Percentiles rank a stretch among this genome's conserved stretches.
Evolutionary conservation across 148 eudicot species (phyloP).

Genomic region (Amaranthus palmeri): DNA sequence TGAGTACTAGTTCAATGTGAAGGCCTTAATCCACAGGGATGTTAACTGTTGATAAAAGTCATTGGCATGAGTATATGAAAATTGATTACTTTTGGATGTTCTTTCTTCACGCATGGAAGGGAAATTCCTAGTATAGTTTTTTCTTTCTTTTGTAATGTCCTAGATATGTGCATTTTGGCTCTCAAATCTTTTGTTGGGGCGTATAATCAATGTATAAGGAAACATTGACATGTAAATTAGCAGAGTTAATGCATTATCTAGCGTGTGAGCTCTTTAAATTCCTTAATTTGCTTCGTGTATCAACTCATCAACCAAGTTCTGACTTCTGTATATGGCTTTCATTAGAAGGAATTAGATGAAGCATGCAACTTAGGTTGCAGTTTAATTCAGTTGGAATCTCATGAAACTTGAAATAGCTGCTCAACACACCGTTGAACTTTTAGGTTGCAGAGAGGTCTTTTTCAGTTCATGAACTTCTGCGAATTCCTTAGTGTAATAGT

Average conservation of each 20-base stretch:
- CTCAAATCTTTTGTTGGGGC: background rate
- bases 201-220: background rate
- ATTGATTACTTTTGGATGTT: background rate
- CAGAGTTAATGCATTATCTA: background rate
- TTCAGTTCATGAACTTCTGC: background rate
- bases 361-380: background rate
- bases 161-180: background rate
- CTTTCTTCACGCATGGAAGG: background rate
- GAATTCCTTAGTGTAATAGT: background rate
- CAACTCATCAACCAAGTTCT: background rate
- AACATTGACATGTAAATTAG: background rate
- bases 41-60: no score
- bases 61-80: no score
- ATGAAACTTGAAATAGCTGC: background rate
- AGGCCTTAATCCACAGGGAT: no score
- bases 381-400: background rate
- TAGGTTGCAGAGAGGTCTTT: background rate
- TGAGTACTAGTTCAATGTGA: no score
- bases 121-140: background rate
- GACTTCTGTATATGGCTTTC: conserved; percentile 3
- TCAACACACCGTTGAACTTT: background rate
- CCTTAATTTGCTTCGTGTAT: background rate
- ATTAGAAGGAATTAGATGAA: background rate
- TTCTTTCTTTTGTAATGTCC: background rate
- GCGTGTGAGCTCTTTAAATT: background rate